A percentile compares a stretch with the other conserved stretches of the same genome.
phyloP scores from a whole-genome alignment of 495 filamentous ascomycete genomes.

The Symbiotaphrina buchneri region DNA sequence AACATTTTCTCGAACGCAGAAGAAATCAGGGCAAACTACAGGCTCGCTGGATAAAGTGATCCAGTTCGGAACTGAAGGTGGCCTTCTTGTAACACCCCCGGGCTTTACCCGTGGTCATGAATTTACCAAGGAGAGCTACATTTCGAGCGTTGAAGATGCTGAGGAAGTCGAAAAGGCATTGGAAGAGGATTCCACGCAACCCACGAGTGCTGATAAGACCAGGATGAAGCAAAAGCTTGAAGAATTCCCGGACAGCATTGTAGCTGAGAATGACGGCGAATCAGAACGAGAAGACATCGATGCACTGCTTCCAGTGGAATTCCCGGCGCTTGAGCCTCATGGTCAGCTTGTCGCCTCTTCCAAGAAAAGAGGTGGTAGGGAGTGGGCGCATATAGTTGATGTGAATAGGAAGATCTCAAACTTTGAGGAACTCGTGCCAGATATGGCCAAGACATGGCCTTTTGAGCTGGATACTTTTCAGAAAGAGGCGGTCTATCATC shows the following conservation, averaged over 20 bases:
- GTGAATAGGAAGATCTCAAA: constrained; percentile 78
- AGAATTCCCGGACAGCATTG: constrained; percentile 10
- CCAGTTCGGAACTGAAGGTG: constrained; percentile 51
- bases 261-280: neutral
- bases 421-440: constrained; percentile 77
- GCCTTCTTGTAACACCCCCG: constrained; percentile 61
- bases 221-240: constrained; percentile 11
- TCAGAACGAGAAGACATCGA: constrained; percentile 69
- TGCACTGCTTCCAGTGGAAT: constrained; percentile 73
- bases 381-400: constrained; percentile 98
- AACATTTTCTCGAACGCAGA: constrained; percentile 14
- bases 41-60: constrained; percentile 55
- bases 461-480: constrained; percentile 97
- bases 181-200: constrained; percentile 31
- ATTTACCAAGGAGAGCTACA: constrained; percentile 7
- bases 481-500: constrained; percentile 93
- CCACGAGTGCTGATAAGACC: constrained; percentile 16
- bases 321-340: constrained; percentile 77
- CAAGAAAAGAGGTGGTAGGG: constrained; percentile 48
- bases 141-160: constrained; percentile 25
- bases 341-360: constrained; percentile 47
- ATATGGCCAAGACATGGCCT: constrained; percentile 90
- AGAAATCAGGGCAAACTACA: constrained; percentile 13
- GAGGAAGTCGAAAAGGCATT: constrained; percentile 56
- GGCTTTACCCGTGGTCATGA: constrained; percentile 62